A percentile compares a stretch with the other conserved stretches of the same genome.
Evolutionary conservation across 108 stramenopile species (phyloP).

Genomic region (Stephanodiscus minutulus): DNA sequence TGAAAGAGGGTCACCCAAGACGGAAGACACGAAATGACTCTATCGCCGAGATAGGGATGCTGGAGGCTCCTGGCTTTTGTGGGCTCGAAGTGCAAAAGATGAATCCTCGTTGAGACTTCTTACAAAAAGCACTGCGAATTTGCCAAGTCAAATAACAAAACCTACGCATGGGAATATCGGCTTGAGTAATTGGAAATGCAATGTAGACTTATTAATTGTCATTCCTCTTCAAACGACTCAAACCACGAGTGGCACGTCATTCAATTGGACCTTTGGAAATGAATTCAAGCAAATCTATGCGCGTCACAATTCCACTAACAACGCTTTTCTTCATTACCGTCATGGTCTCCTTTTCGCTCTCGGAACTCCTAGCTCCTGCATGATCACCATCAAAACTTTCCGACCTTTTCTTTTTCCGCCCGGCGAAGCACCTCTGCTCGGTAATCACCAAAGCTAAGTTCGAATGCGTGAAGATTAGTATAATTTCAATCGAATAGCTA

Average conservation of each 20-base stretch:
- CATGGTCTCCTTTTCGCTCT: slow-evolving; percentile 35
- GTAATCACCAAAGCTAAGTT: slow-evolving; percentile 74
- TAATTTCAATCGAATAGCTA: neutral
- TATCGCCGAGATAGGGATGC: no score
- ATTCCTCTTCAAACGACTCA: neutral
- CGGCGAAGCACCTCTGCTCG: slow-evolving; percentile 81
- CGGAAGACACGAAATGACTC: no score
- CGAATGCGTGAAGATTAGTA: neutral
- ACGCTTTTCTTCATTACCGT: slow-evolving; percentile 60
- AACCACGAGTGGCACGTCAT: neutral
- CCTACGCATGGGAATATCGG: slow-evolving; percentile 8
- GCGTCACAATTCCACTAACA: slow-evolving; percentile 76
- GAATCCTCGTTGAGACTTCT: no score
- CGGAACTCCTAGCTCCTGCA: slow-evolving; percentile 28
- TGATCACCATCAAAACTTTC: slow-evolving; percentile 23
- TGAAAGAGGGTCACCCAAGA: no score
- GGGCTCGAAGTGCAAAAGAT: no score
- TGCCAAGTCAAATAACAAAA: slow-evolving; percentile 11
- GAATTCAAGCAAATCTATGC: slow-evolving; percentile 76
- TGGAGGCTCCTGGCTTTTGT: no score
- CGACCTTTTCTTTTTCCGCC: slow-evolving; percentile 43
- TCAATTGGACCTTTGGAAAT: slow-evolving; percentile 17
- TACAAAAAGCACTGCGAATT: slow-evolving; percentile 29
- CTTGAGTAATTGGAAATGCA: neutral
- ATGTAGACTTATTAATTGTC: neutral